Evolutionary conservation across 2,329 filamentous ascomycete species (phyloP), one percentile per base, ranked within the genome.

Genomic region (Cryoendolithus antarcticus): DNA sequence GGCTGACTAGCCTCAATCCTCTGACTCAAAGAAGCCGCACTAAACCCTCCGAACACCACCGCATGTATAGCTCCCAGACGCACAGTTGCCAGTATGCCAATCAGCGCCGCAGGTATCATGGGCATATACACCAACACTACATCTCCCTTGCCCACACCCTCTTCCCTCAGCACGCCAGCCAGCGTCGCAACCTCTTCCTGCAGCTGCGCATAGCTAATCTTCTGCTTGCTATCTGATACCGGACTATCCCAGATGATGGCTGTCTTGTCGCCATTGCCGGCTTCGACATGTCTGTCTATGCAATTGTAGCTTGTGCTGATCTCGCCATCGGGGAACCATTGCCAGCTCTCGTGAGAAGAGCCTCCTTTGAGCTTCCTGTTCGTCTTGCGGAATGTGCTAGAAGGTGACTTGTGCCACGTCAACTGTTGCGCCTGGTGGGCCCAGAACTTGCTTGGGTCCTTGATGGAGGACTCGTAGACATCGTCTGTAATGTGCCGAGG

Each of bases 91-190:
- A 95, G 74, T 47, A 91, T 86, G 7, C 82, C 88, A 45, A 93
- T 77, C n/a, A 94, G 59, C 2, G 86, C 83, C 0, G 85, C 80
- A 1, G 89, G 88, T 32, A 95, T 85, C 88, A 95, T 95, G 39
- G 88, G 88, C 88, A 95, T 94, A 61, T 95, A 96, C 21, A 95
- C 74, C 46, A 95, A 71, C 4, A 95, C 85, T 1, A 91, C 81
- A 64, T 95, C 84, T 1, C 88, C 86, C 60, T 75, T 85, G 48
- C 70, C 70, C 4, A 95, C 82, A 1, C 86, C 86, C 52, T 89
- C 79, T 57, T 91, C 83, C 40, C 80, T 67, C 52, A 96, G 61
- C 2, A 86, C 86, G 1, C 83, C 86, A 0, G 88, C 86, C 37
- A 93, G 72, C 4, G 77, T 73, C 59, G 89, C 80, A 2, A 95